Percentiles rank a stretch among this genome's conserved stretches.
Conservation (phyloP, 306 rosid genomes). For the Cucurbita pepo region DNA sequence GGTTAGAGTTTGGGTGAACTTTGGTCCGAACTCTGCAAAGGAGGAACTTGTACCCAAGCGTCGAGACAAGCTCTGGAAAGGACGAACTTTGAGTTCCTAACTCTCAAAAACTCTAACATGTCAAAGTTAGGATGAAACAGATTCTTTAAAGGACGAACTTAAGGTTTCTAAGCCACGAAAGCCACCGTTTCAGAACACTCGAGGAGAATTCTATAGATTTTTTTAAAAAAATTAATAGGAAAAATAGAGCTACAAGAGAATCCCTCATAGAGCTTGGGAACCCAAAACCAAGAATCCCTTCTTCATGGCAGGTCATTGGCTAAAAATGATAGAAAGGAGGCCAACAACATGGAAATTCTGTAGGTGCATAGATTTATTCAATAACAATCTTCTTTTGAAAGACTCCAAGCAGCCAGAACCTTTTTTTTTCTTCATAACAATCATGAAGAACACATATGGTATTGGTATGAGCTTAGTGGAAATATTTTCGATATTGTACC, state of each 20-base stretch:
- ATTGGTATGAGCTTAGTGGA: background rate
- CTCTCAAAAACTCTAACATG: no score
- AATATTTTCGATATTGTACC: constrained; percentile 24
- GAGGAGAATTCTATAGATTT: background rate
- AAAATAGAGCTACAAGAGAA: no score
- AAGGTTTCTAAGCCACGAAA: no score
- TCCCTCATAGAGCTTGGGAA: background rate
- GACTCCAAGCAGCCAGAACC: background rate
- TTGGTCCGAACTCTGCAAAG: no score
- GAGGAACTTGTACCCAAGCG: no score
- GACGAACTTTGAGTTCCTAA: no score
- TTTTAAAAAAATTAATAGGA: no score
- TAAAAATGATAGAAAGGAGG: background rate
- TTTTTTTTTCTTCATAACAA: background rate
- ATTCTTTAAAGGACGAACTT: no score
- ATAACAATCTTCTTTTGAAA: background rate
- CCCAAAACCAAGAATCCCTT: background rate
- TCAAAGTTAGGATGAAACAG: no score
- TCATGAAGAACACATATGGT: no score
- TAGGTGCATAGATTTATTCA: background rate
- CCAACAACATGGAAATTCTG: background rate
- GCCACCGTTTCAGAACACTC: background rate
- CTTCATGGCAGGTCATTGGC: background rate
- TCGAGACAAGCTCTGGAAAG: no score
- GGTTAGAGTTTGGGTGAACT: no score